These are phyloP conservation scores for Pseudogymnoascus sp. DNA, from an alignment of 2,329 filamentous ascomycete species.

Conservation along the genomic window DNA sequence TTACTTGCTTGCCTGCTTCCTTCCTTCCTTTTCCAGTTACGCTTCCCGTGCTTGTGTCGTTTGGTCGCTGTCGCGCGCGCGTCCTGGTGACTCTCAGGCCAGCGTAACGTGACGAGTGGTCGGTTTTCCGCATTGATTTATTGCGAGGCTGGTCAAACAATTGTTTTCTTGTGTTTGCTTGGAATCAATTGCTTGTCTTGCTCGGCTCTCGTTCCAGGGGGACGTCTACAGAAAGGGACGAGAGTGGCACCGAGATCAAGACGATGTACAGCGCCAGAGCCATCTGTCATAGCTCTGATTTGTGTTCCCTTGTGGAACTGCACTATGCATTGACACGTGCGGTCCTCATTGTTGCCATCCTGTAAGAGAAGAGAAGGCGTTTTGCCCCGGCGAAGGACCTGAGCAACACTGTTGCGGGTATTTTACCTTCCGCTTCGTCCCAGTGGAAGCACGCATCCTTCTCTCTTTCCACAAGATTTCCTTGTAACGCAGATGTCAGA, in stretches of 20 bases:
- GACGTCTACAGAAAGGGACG: background rate
- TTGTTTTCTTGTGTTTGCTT: background rate
- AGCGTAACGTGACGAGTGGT: background rate
- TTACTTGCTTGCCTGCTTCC: background rate
- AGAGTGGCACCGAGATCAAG: background rate
- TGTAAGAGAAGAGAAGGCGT: background rate
- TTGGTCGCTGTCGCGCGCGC: constrained; percentile 5
- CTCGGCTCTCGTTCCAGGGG: background rate
- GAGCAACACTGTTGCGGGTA: constrained; percentile 1
- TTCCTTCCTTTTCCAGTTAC: background rate
- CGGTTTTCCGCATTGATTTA: constrained; percentile 5
- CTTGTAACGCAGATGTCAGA: constrained; percentile 7
- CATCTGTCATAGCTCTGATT: constrained; percentile 7
- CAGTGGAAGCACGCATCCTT: constrained; percentile 6
- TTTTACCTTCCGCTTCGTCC: background rate
- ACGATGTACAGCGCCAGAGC: background rate
- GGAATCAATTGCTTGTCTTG: background rate
- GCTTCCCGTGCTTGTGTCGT: background rate
- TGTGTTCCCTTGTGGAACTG: background rate
- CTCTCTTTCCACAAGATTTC: constrained; percentile 2
- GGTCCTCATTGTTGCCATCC: background rate
- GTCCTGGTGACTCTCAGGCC: background rate
- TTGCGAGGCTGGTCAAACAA: background rate
- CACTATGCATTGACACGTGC: background rate
- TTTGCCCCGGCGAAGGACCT: background rate